Percentiles rank a stretch among this genome's conserved stretches.
These are phyloP conservation scores for Neodidymelliopsis sp. DNA, from an alignment of 2,329 filamentous ascomycete genomes.

Conservation along the genomic window DNA sequence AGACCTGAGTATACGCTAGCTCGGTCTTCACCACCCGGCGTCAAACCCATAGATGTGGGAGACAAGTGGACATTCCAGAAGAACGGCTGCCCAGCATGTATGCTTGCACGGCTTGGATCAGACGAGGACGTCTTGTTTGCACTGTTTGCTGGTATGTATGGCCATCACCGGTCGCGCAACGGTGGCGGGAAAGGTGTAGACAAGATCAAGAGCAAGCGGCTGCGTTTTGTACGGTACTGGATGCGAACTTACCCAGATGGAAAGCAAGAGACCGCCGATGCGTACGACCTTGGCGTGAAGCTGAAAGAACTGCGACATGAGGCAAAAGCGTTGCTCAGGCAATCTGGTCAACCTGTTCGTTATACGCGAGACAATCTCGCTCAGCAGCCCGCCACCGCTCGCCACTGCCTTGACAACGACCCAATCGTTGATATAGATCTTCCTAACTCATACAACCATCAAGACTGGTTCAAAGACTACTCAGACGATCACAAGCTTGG, in stretches of 20 bases:
- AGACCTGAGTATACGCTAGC: constrained; percentile 23
- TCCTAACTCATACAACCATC: background rate
- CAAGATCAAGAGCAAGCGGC: constrained; percentile 26
- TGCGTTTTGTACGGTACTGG: constrained; percentile 38
- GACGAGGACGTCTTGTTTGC: constrained; percentile 33
- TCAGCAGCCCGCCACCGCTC: background rate
- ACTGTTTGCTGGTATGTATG: constrained; percentile 38
- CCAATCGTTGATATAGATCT: background rate
- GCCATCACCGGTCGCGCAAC: constrained; percentile 16
- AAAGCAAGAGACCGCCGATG: constrained; percentile 16
- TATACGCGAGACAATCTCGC: background rate
- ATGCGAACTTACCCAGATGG: constrained; percentile 21
- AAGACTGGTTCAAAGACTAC: background rate
- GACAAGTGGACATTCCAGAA: constrained; percentile 32
- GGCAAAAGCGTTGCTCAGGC: constrained; percentile 1
- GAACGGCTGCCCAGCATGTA: constrained; percentile 39
- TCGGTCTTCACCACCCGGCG: constrained; percentile 24
- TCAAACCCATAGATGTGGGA: constrained; percentile 22
- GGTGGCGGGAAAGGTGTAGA: constrained; percentile 15
- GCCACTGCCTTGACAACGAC: background rate
- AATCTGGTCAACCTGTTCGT: background rate
- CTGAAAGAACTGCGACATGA: constrained; percentile 23
- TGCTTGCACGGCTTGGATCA: constrained; percentile 39
- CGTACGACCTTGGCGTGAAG: constrained; percentile 32
- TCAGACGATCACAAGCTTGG: background rate